phyloP scores from a whole-genome alignment of 2,329 filamentous ascomycete genomes.

The Dactylellina leptospora region DNA sequence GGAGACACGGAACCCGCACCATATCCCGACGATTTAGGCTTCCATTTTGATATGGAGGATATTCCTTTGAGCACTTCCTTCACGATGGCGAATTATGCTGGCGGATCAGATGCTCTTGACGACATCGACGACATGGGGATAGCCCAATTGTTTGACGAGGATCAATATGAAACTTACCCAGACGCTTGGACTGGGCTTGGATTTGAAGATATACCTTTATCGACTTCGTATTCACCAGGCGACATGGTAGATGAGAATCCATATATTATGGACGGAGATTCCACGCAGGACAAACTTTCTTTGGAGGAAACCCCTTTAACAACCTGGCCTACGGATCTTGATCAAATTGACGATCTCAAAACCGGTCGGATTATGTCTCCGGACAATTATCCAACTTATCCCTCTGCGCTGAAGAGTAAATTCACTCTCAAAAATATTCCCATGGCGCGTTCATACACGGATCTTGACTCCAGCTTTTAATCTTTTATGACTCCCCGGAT shows the following conservation, averaged over 20 bases:
- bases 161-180: not conserved
- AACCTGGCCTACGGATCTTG: not conserved
- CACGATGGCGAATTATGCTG: not conserved
- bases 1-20: too few relatives aligned
- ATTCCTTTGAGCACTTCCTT: not conserved
- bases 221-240: too few relatives aligned
- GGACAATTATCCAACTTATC: not conserved
- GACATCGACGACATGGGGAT: not conserved
- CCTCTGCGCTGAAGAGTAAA: not conserved
- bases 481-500: too few relatives aligned
- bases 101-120: not conserved
- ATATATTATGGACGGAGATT: too few relatives aligned
- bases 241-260: too few relatives aligned
- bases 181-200: too few relatives aligned
- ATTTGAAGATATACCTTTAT: too few relatives aligned
- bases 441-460: not conserved
- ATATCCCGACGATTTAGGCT: not conserved
- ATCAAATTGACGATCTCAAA: not conserved
- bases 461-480: not conserved
- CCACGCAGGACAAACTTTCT: not conserved
- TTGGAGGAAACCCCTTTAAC: not conserved
- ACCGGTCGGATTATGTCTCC: not conserved
- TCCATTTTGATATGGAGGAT: not conserved
- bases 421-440: not conserved
- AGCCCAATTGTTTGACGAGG: not conserved